These are phyloP conservation scores for Mycena crocata DNA, from an alignment of 768 basidiomycete genomes.

Conservation along the genomic window DNA sequence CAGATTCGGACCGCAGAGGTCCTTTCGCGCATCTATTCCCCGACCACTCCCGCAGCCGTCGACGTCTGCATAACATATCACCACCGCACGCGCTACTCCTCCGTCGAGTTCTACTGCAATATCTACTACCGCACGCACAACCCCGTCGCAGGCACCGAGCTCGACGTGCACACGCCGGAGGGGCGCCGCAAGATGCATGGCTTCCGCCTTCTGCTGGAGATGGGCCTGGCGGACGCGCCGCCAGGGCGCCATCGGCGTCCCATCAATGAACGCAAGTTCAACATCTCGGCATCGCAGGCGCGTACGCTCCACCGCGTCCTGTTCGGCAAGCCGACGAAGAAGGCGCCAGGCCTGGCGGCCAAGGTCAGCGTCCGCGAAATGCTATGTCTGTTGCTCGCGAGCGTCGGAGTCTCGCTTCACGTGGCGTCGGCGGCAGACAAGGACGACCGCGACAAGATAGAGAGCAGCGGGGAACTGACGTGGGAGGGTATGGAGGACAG, in stretches of 20 bases:
- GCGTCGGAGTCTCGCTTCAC: slow-evolving; percentile 16
- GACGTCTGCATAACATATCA: neutral
- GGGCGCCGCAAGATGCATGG: neutral
- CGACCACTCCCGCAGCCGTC: neutral
- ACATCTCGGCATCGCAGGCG: neutral
- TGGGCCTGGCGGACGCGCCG: neutral
- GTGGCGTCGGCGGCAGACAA: neutral
- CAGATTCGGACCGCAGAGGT: neutral
- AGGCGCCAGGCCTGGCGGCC: neutral
- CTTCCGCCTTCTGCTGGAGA: neutral
- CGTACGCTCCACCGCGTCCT: neutral
- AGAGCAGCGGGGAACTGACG: neutral
- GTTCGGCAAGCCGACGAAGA: neutral
- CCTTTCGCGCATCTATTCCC: slow-evolving; percentile 3
- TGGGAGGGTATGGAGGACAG: slow-evolving; percentile 18
- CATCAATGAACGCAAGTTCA: neutral
- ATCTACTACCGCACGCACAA: slow-evolving; percentile 1
- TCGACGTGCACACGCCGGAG: neutral
- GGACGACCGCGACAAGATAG: neutral
- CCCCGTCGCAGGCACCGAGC: neutral
- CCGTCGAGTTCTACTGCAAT: neutral
- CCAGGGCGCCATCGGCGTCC: neutral
- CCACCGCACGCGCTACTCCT: neutral
- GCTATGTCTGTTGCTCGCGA: slow-evolving; percentile 9
- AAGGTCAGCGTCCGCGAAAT: slow-evolving; percentile 4